Conservation (phyloP, 2,329 filamentous ascomycete species). For the Beauveria medogensis region DNA sequence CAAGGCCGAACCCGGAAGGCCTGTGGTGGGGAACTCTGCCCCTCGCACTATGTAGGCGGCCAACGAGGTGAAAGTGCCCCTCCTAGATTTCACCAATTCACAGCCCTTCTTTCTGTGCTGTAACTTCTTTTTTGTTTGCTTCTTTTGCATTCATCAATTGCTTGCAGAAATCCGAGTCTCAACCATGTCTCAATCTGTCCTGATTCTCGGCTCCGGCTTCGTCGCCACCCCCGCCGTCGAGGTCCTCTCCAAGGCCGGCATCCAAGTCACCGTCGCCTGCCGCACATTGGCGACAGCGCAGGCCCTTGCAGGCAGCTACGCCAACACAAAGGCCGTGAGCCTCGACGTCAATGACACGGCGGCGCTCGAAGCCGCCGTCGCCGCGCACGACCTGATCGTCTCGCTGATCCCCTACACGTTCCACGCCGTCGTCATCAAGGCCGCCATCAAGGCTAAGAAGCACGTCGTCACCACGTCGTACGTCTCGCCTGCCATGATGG, state of each 20-base stretch:
- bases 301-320: constrained; percentile 63
- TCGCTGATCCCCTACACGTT: constrained; percentile 85
- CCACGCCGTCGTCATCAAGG: constrained; percentile 85
- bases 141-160: neutral
- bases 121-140: neutral
- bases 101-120: neutral
- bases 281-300: constrained; percentile 70
- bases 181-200: constrained; percentile 7
- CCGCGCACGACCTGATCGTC: constrained; percentile 72
- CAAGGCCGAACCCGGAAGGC: constrained; percentile 7
- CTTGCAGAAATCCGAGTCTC: neutral
- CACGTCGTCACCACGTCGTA: constrained; percentile 94
- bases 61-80: neutral
- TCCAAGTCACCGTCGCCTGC: constrained; percentile 47
- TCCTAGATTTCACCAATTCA: neutral
- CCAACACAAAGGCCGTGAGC: constrained; percentile 66
- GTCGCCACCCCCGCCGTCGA: constrained; percentile 10
- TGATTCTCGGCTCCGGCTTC: constrained; percentile 12
- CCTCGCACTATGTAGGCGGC: neutral
- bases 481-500: constrained; percentile 85
- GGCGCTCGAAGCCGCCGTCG: constrained; percentile 73
- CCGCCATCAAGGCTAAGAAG: constrained; percentile 88
- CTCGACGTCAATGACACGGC: constrained; percentile 73
- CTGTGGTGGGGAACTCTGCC: constrained; percentile 7
- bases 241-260: constrained; percentile 10